Percentiles rank a stretch among this genome's conserved stretches.
Conservation (phyloP, 306 rosid genomes). For the Casuarina equisetifolia region DNA sequence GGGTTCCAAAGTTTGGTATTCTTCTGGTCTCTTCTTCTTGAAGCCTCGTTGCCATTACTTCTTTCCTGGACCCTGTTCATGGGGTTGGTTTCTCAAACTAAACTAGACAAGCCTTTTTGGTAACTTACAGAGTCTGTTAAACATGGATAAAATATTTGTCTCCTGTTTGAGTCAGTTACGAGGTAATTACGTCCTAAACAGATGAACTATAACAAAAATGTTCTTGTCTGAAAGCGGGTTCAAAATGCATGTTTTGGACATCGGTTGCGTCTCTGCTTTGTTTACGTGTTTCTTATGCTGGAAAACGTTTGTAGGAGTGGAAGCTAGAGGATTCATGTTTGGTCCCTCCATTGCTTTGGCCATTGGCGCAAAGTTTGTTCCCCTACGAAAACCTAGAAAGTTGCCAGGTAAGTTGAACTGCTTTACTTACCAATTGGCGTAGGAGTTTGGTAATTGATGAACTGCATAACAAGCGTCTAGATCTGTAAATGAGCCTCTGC, state of each 20-base stretch:
- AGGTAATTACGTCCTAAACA: background rate
- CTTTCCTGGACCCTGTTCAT: no score
- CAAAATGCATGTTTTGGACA: background rate
- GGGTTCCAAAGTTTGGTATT: no score
- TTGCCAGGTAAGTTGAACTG: slow-evolving; percentile 64
- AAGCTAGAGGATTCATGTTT: slow-evolving; percentile 96
- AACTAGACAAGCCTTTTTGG: background rate
- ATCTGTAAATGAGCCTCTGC: background rate
- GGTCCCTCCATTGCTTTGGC: slow-evolving; percentile 90
- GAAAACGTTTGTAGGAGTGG: slow-evolving; percentile 61
- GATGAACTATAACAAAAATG: background rate
- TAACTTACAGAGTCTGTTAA: background rate
- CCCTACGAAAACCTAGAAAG: slow-evolving; percentile 92
- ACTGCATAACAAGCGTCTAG: background rate
- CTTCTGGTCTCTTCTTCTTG: background rate
- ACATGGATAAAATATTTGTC: background rate
- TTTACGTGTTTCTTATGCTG: slow-evolving; percentile 25
- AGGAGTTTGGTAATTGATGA: background rate
- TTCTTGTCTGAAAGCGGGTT: background rate
- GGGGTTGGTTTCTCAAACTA: background rate
- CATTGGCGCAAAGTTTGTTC: slow-evolving; percentile 96
- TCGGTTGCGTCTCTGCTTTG: slow-evolving; percentile 1
- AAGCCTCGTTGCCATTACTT: background rate
- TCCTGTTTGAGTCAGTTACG: background rate
- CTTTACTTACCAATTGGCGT: no score